Evolutionary conservation across 805 yeast genomes (phyloP), one percentile per base, ranked within the genome.

Genomic region (Yamadazyma nakazawae): DNA sequence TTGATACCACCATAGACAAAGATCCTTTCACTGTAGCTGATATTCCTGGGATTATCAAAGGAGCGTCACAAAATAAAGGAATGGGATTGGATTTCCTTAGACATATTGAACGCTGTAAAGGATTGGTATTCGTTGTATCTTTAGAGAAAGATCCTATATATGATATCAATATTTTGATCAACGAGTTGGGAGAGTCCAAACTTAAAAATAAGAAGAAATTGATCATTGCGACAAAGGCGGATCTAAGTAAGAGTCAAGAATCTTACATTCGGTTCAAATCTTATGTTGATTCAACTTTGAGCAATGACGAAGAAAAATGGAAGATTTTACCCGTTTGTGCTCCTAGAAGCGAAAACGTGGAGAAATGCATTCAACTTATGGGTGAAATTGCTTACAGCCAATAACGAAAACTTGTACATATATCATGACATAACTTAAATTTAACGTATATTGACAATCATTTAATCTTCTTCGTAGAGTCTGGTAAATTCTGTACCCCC

Each of bases 211-310:
- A 90, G 58, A 76, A 72, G 36, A 76, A 85, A 0, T 68, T 94
- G 47, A 80, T 94, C 14, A 87, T 91, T 9, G 97, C 92, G 13
- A 91, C 97, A n/a, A 94, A 94, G 64, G 98, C 97, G 1, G 99
- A 94, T 62, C 57, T 88, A 17, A 78, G 76, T 37, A 77, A 67
- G 2, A 66, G 85, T 2, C 70, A 75, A 34, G 72, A 67, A 3
- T 79, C 74, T 39, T 92, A 69, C 54, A 37, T 38, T 2, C 48
- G 45, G 7, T 67, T 94, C 43, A 69, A 68, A 38, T 60, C 62
- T 0, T 78, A 65, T 55, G 78, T 80, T n/a, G 62, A 63, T 5
- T 32, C 36, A 2, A 24, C 24, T 5, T 37, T 53, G 14, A 30
- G 19, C 17, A 37, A 12, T 11, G 52, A 32, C 7, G 42, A 46